Evolutionary conservation across 352 stramenopile genomes (phyloP), one percentile per base, ranked within the genome.

Genomic region (Peronospora destructor): DNA sequence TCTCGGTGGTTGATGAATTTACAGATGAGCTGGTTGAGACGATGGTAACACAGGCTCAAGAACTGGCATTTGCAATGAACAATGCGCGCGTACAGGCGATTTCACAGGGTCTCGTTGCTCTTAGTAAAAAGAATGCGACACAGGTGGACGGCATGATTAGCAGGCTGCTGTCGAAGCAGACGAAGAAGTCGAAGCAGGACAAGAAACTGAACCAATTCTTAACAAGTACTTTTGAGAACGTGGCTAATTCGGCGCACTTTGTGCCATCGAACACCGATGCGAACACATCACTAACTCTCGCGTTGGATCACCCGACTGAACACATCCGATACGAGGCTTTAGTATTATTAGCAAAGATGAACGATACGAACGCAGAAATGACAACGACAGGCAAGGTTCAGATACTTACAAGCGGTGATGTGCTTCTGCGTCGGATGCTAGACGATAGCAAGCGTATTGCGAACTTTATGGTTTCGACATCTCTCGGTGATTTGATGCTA

Each of bases 191-290:
- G 23, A 75, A 83, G 36, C 56, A 65, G 30, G 62, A 69, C 36
- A 80, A 85, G 59, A 64, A 65, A 19, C 45, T 85, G n/a, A 68
- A 68, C 49, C 54, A 59, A 47, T 91, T 91, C 49, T 29, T 91
- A 10, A 65, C 68, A 14, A 62, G 66, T 21, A 88, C 81, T 21
- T 89, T 91, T 51, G 59, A 73, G 14, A 75, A 76, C 32, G 64
- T 91, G 6, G 65, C 81, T 3, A 87, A 88, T 53, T 89, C 81
- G 42, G 75, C 81, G 7, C 77, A 87, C 49, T 91, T 89, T 56
- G 51, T 91, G 43, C 76, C 77, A 10, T 76, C 70, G 1, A 65
- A 56, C 25, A 67, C 62, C 4, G 68, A 85, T 40, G 74, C 74
- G n/a, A 82, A 71, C 48, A 91, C 78, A 23, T 91, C 81, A 6